phyloP scores from a whole-genome alignment of 345 rosid species.

The Hibiscus mutabilis region DNA sequence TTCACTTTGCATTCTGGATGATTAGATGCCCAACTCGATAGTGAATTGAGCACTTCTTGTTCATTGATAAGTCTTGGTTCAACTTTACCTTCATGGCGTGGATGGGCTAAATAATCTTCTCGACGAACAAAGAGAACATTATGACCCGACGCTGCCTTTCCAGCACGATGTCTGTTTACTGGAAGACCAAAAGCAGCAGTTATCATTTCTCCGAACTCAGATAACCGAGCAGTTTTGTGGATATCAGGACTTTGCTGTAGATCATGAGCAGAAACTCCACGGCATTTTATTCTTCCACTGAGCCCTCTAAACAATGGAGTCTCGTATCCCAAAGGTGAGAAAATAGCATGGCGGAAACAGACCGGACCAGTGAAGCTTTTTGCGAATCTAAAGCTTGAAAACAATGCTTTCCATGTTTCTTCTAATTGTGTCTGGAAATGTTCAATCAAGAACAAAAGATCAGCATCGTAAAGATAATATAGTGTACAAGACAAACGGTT shows the following conservation, averaged over 20 bases:
- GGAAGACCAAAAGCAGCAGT: slow-evolving; percentile 73
- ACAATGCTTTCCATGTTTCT: slow-evolving; percentile 80
- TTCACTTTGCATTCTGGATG: slow-evolving; percentile 54
- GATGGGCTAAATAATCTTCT: slow-evolving; percentile 92
- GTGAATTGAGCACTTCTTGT: slow-evolving; percentile 61
- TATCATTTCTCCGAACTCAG: slow-evolving; percentile 93
- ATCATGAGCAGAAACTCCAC: slow-evolving; percentile 54
- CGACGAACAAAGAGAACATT: slow-evolving; percentile 81
- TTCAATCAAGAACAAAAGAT: slow-evolving; percentile 5
- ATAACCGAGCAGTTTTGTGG: slow-evolving; percentile 56
- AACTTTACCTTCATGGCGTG: slow-evolving; percentile 74
- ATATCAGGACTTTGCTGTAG: slow-evolving; percentile 57
- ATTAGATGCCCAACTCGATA: slow-evolving; percentile 56
- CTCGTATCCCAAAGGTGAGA: slow-evolving; percentile 82
- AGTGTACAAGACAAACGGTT: too few relatives aligned
- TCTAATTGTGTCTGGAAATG: slow-evolving; percentile 71
- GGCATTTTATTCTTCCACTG: slow-evolving; percentile 39
- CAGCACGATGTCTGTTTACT: slow-evolving; percentile 41
- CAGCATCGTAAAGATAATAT: neutral
- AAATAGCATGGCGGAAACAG: slow-evolving; percentile 76
- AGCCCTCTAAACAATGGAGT: slow-evolving; percentile 76
- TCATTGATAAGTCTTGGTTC: slow-evolving; percentile 71
- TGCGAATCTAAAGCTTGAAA: slow-evolving; percentile 64
- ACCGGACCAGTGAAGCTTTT: slow-evolving; percentile 67
- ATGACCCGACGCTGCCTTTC: slow-evolving; percentile 38